These are phyloP conservation scores for Trichophyton benhamiae DNA, from an alignment of 2,329 filamentous ascomycete genomes.

Conservation along the genomic window DNA sequence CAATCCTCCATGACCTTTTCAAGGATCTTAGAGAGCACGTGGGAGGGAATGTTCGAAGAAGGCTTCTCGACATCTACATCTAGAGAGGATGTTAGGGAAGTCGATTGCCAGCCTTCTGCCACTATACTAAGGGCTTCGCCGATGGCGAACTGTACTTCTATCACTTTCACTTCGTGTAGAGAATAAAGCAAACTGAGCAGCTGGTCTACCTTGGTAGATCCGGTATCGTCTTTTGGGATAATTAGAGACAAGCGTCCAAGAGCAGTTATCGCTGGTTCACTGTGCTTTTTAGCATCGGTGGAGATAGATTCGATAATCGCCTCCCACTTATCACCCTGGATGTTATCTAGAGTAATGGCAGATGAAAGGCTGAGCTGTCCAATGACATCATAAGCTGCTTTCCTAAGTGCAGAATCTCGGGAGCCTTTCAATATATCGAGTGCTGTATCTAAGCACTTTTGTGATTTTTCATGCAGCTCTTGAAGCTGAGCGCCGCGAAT, in stretches of 20 bases:
- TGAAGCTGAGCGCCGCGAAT: slow-evolving; percentile 34
- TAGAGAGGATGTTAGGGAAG: slow-evolving; percentile 59
- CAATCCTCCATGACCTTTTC: slow-evolving; percentile 66
- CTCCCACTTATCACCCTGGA: slow-evolving; percentile 24
- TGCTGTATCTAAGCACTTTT: slow-evolving; percentile 33
- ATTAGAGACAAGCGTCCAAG: slow-evolving; percentile 61
- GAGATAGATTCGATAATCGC: slow-evolving; percentile 52
- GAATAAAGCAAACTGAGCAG: slow-evolving; percentile 59
- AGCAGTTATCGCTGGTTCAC: slow-evolving; percentile 68
- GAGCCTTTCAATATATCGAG: slow-evolving; percentile 43
- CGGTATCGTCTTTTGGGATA: slow-evolving; percentile 26
- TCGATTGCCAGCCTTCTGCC: slow-evolving; percentile 70
- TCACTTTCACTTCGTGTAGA: slow-evolving; percentile 71
- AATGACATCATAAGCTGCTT: slow-evolving; percentile 45
- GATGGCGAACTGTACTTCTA: slow-evolving; percentile 79
- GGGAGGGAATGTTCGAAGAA: slow-evolving; percentile 25
- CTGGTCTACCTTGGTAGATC: slow-evolving; percentile 27
- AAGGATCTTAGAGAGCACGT: slow-evolving; percentile 45
- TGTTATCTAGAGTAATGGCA: slow-evolving; percentile 32
- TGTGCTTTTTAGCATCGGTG: slow-evolving; percentile 61
- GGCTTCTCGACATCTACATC: slow-evolving; percentile 53
- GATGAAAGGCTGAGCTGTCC: slow-evolving; percentile 51
- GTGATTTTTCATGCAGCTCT: slow-evolving; percentile 27
- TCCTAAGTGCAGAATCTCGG: slow-evolving; percentile 45
- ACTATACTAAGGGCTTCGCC: slow-evolving; percentile 77